Evolutionary conservation across 2,329 filamentous ascomycete genomes (phyloP).

Genomic region (Penicillium hordei): DNA sequence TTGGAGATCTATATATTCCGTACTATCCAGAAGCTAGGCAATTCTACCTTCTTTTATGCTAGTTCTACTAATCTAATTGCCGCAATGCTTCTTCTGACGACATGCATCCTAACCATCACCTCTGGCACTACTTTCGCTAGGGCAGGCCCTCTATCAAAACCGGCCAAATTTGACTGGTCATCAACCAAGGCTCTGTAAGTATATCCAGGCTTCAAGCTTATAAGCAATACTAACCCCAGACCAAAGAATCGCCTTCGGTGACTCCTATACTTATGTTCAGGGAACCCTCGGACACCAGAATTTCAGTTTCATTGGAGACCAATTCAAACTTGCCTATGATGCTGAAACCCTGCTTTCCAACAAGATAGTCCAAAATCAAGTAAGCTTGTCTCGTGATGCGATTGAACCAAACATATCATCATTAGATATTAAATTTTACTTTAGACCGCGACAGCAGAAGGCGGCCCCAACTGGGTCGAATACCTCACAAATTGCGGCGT

Average conservation of each 20-base stretch:
- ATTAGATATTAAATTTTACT: not conserved
- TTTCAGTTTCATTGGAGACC: conserved; percentile 57
- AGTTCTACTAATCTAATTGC: not conserved
- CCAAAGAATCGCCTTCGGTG: conserved; percentile 31
- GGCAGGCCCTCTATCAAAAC: conserved; percentile 9
- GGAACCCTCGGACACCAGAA: conserved; percentile 53
- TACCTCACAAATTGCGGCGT: conserved; percentile 54
- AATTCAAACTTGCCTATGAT: conserved; percentile 49
- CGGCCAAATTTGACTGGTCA: conserved; percentile 19
- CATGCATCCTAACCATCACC: not conserved
- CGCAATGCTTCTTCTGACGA: not conserved
- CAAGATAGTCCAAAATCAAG: conserved; percentile 53
- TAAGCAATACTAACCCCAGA: not conserved
- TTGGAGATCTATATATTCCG: conserved; percentile 5
- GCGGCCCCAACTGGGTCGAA: conserved; percentile 58
- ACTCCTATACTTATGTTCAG: conserved; percentile 51
- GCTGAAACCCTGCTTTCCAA: conserved; percentile 47
- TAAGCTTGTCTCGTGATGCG: not conserved
- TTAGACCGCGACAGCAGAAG: conserved; percentile 52
- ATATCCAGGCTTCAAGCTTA: fast-evolving
- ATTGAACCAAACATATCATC: not conserved
- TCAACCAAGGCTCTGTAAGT: conserved; percentile 18
- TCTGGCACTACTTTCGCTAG: not conserved
- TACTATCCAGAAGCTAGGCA: not conserved
- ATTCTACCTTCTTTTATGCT: not conserved